Conservation (phyloP, 768 basidiomycete species). For the Boletus reticuloceps region DNA sequence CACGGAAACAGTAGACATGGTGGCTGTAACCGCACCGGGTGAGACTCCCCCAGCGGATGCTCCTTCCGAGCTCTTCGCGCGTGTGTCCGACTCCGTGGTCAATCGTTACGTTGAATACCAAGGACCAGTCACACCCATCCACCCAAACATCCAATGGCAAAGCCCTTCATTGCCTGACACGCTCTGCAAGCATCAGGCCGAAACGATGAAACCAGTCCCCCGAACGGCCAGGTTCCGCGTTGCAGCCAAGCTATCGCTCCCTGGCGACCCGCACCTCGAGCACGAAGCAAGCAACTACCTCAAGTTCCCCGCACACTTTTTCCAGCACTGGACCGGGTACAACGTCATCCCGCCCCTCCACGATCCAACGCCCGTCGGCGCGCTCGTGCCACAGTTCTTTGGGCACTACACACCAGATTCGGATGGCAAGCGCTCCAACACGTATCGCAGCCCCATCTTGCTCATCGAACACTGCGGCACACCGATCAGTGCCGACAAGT, state of each 20-base stretch:
- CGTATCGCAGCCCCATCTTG: slow-evolving; percentile 8
- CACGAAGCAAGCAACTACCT: slow-evolving; percentile 27
- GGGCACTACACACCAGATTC: slow-evolving; percentile 46
- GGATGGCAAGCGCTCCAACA: neutral
- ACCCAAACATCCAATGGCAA: slow-evolving; percentile 21
- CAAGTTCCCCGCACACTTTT: slow-evolving; percentile 27
- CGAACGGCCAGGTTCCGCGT: slow-evolving; percentile 38
- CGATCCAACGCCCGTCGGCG: slow-evolving; percentile 46
- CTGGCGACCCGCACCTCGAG: slow-evolving; percentile 34
- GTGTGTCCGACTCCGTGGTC: neutral
- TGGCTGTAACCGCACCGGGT: neutral
- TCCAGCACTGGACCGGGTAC: slow-evolving; percentile 27
- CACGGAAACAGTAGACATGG: neutral
- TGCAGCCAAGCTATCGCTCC: slow-evolving; percentile 41
- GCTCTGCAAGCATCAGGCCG: slow-evolving; percentile 10
- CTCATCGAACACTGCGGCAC: slow-evolving; percentile 37
- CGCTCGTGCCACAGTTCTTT: slow-evolving; percentile 61
- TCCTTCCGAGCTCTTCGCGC: neutral
- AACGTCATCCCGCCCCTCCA: slow-evolving; percentile 29
- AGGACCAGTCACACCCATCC: neutral
- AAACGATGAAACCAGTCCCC: slow-evolving; percentile 5
- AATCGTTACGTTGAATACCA: slow-evolving; percentile 1
- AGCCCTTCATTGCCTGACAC: slow-evolving; percentile 9
- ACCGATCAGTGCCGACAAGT: slow-evolving; percentile 23
- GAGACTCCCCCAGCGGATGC: neutral